Evolutionary conservation across 2,329 filamentous ascomycete species (phyloP).

Genomic region (Fusarium redolens): DNA sequence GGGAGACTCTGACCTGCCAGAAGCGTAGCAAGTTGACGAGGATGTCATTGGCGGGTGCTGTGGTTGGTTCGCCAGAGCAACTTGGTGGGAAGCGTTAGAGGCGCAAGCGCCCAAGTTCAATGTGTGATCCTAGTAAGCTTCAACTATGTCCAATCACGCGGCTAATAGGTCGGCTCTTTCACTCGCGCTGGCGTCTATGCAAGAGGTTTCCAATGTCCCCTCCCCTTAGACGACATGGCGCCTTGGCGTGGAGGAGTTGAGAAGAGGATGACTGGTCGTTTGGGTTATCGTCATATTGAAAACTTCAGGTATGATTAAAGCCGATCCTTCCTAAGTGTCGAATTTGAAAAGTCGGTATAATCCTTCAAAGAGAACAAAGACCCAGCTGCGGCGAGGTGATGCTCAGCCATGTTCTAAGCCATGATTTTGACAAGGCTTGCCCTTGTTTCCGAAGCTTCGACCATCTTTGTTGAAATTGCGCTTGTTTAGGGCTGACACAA

Average conservation of each 20-base stretch:
- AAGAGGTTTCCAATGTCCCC: constrained; percentile 24
- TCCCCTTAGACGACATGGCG: constrained; percentile 25
- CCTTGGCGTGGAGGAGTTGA: constrained; percentile 24
- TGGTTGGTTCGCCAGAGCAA: constrained; percentile 37
- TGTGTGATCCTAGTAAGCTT: constrained; percentile 28
- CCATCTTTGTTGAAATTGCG: constrained; percentile 25
- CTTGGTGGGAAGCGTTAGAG: constrained; percentile 42
- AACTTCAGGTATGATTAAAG: constrained; percentile 2
- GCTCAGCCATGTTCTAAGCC: constrained; percentile 40
- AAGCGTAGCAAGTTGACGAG: constrained; percentile 24
- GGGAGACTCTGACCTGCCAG: constrained; percentile 18
- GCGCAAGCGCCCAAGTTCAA: constrained; percentile 44
- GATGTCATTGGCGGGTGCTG: constrained; percentile 15
- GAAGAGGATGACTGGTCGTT: constrained; percentile 16
- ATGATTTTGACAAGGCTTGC: constrained; percentile 13
- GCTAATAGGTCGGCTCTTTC: constrained; percentile 45
- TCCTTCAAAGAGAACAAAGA: constrained; percentile 1
- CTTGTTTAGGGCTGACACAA: constrained; percentile 21
- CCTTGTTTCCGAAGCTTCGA: constrained; percentile 12
- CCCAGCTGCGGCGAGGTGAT: constrained; percentile 15
- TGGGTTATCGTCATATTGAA: not conserved
- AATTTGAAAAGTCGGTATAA: constrained; percentile 2
- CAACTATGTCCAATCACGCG: constrained; percentile 45
- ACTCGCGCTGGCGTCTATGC: constrained; percentile 47
- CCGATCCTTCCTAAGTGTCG: not conserved